Conservation (phyloP, 2,329 filamentous ascomycete genomes). For the Celoporthe dispersa region DNA sequence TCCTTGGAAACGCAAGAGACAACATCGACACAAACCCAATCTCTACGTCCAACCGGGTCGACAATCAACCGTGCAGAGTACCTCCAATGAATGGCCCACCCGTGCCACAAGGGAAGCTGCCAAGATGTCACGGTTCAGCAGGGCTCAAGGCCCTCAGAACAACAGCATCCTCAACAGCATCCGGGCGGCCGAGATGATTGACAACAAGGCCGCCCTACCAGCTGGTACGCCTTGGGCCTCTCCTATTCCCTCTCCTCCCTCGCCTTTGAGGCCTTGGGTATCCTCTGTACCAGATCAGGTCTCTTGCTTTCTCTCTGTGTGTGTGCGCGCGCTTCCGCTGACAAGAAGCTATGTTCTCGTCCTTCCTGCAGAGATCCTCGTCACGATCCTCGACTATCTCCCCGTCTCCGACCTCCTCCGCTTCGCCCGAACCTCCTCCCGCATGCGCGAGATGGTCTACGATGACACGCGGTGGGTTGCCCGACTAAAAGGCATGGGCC, state of each 20-base stretch:
- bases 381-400: slow-evolving; percentile 86
- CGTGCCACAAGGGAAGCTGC: slow-evolving; percentile 12
- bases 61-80: neutral
- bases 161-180: slow-evolving; percentile 74
- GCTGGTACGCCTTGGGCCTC: slow-evolving; percentile 62
- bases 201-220: slow-evolving; percentile 77
- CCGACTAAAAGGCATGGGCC: slow-evolving; percentile 81
- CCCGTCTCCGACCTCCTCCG: slow-evolving; percentile 82
- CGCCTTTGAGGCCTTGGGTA: too few species aligned
- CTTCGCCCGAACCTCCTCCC: slow-evolving; percentile 81
- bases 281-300: too few species aligned
- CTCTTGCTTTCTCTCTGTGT: too few species aligned
- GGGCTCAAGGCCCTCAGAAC: slow-evolving; percentile 42
- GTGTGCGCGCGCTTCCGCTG: neutral
- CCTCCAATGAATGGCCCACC: neutral
- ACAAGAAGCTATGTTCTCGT: neutral
- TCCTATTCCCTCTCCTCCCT: neutral
- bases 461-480: slow-evolving; percentile 96
- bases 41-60: neutral
- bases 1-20: neutral
- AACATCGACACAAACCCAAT: neutral
- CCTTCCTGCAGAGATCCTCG: slow-evolving; percentile 75
- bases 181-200: slow-evolving; percentile 79
- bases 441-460: slow-evolving; percentile 97
- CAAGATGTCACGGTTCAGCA: slow-evolving; percentile 50